Base-by-base conservation (phyloP, 805 yeast genomes). In the Candida piceae region DNA sequence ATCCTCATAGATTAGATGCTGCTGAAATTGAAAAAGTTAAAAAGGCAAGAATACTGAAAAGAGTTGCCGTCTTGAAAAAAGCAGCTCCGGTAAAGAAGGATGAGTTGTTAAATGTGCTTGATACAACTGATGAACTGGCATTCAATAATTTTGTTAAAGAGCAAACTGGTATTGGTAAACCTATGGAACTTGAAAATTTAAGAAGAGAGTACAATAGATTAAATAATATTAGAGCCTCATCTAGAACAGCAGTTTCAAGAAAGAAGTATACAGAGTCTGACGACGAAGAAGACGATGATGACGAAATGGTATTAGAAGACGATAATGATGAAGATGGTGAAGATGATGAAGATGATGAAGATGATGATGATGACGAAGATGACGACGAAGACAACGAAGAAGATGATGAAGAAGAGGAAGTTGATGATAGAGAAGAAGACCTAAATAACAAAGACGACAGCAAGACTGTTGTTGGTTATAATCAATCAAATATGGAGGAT, bases 1-100 rank as follows among this genome's bases (percentile, higher is more conserved):
- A 50, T 34, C 54, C 54, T 2, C 29, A 31, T 27, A 44, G 54
- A 38, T 33, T 50, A 28, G 51, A 44, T 29, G 50, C 48, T 3
- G 25, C 22, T 7, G 52, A 46, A 19, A 46, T 50, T 37, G 54
- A 46, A 26, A 36, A 42, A 18, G 49, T 50, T 18, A 50, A 50
- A 22, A 38, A 35, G 17, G 19, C 44, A 13, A 52, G 48, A 38
- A 20, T 22, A 7, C 16, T 5, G 43, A 36, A 12, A 35, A 38
- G 21, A 31, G 33, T 16, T 21, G 34, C 17, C 37, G 17, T 6
- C 5, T 23, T 23, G 26, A 23, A 23, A 23, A 23, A 23, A 5
- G 26, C 7, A 10, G 7, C 7, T 36, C 16, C 22, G 18, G n/a
- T 15, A n/a, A 19, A 20, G 30, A 23, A 20, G n/a, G n/a, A n/a